These are phyloP conservation scores for Umbelopsis sp. DNA, from an alignment of 192 early-diverging fungal genomes.

Conservation along the genomic window DNA sequence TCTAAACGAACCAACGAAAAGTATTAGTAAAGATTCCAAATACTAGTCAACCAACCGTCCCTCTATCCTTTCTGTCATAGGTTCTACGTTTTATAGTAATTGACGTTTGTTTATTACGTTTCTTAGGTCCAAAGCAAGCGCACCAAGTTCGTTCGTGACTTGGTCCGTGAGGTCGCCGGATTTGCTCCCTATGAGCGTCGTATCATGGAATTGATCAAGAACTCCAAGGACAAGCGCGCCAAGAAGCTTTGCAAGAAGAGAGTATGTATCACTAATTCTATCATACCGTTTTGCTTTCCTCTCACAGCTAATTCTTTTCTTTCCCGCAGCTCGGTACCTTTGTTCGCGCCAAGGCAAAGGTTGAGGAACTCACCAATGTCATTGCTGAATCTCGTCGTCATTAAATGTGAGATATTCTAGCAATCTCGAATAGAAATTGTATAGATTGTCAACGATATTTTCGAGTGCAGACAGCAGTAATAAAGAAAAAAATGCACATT, in stretches of 20 bases:
- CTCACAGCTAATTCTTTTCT: neutral
- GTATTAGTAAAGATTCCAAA: too few relatives aligned
- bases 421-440: neutral
- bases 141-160: constrained; percentile 86
- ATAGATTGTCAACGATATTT: constrained; percentile 45
- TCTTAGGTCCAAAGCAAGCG: constrained; percentile 60
- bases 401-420: constrained; percentile 11
- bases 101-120: neutral
- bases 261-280: constrained; percentile 43
- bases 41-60: neutral
- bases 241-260: constrained; percentile 98
- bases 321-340: constrained; percentile 86
- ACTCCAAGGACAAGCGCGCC: constrained; percentile 99
- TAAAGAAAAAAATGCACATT: constrained; percentile 40
- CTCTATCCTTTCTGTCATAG: neutral
- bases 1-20: too few relatives aligned
- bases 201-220: constrained; percentile 99
- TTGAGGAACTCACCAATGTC: constrained; percentile 94
- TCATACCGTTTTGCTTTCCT: neutral
- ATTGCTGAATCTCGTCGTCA: constrained; percentile 92
- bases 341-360: constrained; percentile 97
- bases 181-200: constrained; percentile 97
- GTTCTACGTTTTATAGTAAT: neutral
- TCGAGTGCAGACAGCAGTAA: constrained; percentile 52
- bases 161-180: constrained; percentile 95